Conservation (phyloP, 2,329 filamentous ascomycete genomes). For the Ophiostoma ulmi region DNA sequence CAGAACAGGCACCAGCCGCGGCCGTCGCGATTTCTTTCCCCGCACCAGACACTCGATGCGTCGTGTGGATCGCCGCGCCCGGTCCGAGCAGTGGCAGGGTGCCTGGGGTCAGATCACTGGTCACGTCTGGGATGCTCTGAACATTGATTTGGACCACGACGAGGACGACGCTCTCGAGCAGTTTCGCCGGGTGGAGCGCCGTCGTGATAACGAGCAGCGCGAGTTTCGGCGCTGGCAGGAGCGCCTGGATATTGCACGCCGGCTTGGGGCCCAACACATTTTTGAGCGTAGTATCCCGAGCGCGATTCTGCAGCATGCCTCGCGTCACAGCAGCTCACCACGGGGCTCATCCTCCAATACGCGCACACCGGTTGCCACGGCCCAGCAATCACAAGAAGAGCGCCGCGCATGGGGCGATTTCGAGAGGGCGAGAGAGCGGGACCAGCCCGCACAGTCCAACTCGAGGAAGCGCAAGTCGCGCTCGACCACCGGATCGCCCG, state of each 20-base stretch:
- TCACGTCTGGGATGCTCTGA: slow-evolving; percentile 60
- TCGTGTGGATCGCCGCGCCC: slow-evolving; percentile 51
- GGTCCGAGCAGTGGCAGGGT: slow-evolving; percentile 81
- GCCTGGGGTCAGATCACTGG: slow-evolving; percentile 67
- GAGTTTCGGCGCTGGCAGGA: slow-evolving; percentile 74
- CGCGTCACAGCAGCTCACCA: slow-evolving; percentile 43
- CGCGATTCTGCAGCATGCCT: slow-evolving; percentile 52
- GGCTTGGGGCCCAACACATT: slow-evolving; percentile 67
- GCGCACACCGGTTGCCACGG: slow-evolving; percentile 46
- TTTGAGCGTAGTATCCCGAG: slow-evolving; percentile 60
- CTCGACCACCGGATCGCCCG: slow-evolving; percentile 66
- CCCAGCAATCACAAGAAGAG: slow-evolving; percentile 70
- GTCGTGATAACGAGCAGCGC: slow-evolving; percentile 49
- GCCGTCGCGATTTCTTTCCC: slow-evolving; percentile 40
- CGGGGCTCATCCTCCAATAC: slow-evolving; percentile 28
- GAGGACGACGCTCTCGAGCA: slow-evolving; percentile 58
- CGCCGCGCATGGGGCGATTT: slow-evolving; percentile 84
- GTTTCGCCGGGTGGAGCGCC: slow-evolving; percentile 49
- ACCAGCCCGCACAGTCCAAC: slow-evolving; percentile 44
- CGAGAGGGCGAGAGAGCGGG: slow-evolving; percentile 71
- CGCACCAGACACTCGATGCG: slow-evolving; percentile 56
- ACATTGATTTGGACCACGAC: slow-evolving; percentile 79
- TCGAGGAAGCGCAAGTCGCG: slow-evolving; percentile 68
- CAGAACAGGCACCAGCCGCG: slow-evolving; percentile 13
- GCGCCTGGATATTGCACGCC: slow-evolving; percentile 73